Conservation (phyloP, 208 protist genomes). For the Naegleria fowleri region DNA sequence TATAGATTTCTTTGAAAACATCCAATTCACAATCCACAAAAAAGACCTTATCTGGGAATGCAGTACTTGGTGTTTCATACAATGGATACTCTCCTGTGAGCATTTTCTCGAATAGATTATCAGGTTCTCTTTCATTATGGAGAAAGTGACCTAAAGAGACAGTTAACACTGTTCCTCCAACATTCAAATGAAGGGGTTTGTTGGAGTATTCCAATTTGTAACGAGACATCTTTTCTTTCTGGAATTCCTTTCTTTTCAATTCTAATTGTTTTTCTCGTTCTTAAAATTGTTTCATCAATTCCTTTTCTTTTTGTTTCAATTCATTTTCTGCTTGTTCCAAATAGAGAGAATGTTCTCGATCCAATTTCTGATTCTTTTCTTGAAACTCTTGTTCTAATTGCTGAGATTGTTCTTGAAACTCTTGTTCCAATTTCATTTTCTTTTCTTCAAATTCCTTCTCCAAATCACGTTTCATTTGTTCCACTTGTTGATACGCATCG, state of each 20-base stretch:
- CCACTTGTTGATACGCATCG: not conserved
- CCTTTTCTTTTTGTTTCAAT: not conserved
- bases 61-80: not conserved
- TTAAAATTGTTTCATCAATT: not conserved
- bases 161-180: not conserved
- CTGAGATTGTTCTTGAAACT: not conserved
- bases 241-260: not conserved
- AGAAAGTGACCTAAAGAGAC: not conserved
- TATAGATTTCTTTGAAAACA: not conserved
- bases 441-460: not conserved
- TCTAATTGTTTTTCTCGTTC: not conserved
- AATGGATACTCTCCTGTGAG: not conserved
- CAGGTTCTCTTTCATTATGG: not conserved
- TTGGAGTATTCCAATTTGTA: not conserved
- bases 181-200: not conserved
- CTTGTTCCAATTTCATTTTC: not conserved
- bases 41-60: not conserved
- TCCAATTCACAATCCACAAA: not conserved
- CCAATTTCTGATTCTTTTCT: not conserved
- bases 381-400: not conserved
- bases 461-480: not conserved
- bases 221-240: not conserved
- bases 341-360: not conserved
- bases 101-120: not conserved
- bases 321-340: not conserved